Evolutionary conservation across 495 filamentous ascomycete genomes (phyloP).

Genomic region (Aspergillus nanangensis): DNA sequence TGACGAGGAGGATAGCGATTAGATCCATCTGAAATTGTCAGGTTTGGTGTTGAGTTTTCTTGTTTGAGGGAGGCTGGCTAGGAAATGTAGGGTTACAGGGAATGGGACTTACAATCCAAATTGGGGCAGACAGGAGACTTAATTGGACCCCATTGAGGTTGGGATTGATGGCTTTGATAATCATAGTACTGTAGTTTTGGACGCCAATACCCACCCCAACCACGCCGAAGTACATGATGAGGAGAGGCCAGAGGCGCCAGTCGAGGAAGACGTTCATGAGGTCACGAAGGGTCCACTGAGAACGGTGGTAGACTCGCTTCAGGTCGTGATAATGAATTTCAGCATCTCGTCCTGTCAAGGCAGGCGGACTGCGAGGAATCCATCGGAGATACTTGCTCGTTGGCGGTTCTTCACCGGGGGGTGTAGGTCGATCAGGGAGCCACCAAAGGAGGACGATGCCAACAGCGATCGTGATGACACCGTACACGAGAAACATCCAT

Average conservation of each 20-base stretch:
- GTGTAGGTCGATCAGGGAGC: constrained; percentile 76
- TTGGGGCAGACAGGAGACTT: constrained; percentile 80
- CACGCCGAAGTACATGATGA: constrained; percentile 91
- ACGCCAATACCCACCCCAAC: constrained; percentile 89
- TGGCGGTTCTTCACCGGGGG: constrained; percentile 51
- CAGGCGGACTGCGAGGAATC: constrained; percentile 62
- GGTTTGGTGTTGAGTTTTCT: too few relatives aligned
- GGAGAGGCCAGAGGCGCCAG: constrained; percentile 81
- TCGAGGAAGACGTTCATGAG: constrained; percentile 66
- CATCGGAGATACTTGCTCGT: constrained; percentile 47
- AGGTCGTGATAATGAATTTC: constrained; percentile 80
- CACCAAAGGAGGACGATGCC: constrained; percentile 79
- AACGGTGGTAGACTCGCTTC: constrained; percentile 69
- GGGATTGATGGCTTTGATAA: constrained; percentile 75
- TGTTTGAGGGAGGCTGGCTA: not conserved
- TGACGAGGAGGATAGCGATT: constrained; percentile 80
- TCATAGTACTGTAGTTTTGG: constrained; percentile 80
- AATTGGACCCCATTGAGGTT: constrained; percentile 67
- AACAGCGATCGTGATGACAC: constrained; percentile 64
- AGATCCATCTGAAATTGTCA: constrained; percentile 80
- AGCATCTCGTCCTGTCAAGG: constrained; percentile 73
- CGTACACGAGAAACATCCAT: constrained; percentile 95
- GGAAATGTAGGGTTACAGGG: not conserved
- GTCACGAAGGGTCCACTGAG: constrained; percentile 65
- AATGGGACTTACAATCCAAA: constrained; percentile 69